A percentile compares a stretch with the other conserved stretches of the same genome.
These are phyloP conservation scores for Nakataea oryzae DNA, from an alignment of 2,329 filamentous ascomycete genomes.

Conservation along the genomic window DNA sequence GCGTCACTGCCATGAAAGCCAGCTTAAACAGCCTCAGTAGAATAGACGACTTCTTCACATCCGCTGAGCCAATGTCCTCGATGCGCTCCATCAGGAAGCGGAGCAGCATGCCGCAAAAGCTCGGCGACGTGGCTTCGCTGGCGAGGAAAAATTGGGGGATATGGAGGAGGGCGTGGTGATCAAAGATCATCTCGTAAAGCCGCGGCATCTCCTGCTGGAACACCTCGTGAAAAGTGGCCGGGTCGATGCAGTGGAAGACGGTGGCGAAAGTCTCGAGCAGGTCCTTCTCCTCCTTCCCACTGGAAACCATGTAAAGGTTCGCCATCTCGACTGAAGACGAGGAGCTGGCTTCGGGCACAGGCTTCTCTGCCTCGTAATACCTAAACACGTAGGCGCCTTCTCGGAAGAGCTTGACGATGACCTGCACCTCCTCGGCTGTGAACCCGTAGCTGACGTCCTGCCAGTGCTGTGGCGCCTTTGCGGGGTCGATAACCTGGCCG, in stretches of 20 bases:
- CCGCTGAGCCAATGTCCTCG: constrained; percentile 83
- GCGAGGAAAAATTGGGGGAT: constrained; percentile 97
- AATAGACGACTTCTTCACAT: constrained; percentile 88
- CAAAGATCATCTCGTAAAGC: constrained; percentile 95
- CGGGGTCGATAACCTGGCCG: constrained; percentile 57
- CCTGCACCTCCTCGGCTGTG: constrained; percentile 90
- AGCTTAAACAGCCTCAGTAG: constrained; percentile 91
- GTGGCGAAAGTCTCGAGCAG: constrained; percentile 95
- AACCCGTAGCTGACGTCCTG: constrained; percentile 93
- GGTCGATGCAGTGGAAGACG: constrained; percentile 96
- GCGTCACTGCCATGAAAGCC: constrained; percentile 97
- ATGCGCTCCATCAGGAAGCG: constrained; percentile 97
- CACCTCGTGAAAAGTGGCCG: constrained; percentile 95
- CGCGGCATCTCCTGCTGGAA: constrained; percentile 96
- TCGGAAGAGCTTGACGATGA: constrained; percentile 93
- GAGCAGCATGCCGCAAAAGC: constrained; percentile 95
- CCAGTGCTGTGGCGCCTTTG: constrained; percentile 82
- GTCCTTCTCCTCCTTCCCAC: constrained; percentile 93
- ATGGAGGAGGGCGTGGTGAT: constrained; percentile 87
- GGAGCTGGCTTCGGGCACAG: constrained; percentile 47
- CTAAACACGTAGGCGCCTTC: constrained; percentile 94
- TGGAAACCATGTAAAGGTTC: constrained; percentile 90
- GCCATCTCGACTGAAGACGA: constrained; percentile 83
- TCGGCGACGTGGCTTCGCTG: constrained; percentile 95
- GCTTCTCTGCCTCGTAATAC: constrained; percentile 80